phyloP scores from a whole-genome alignment of 2,329 filamentous ascomycete genomes.

The Sordariomycetes sp. region DNA sequence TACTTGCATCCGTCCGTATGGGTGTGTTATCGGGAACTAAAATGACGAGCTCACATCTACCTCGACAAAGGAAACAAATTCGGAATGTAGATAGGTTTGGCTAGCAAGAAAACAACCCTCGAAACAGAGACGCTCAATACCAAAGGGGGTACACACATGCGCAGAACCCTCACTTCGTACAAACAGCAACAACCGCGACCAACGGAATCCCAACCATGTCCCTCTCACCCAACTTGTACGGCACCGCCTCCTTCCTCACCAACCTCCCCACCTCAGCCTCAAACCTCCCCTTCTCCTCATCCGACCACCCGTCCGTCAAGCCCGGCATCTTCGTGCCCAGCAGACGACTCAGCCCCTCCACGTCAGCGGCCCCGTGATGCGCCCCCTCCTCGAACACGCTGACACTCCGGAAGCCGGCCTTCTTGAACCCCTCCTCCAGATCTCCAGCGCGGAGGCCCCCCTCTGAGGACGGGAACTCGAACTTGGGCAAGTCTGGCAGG shows the following conservation, averaged over 20 bases:
- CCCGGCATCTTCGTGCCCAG: constrained; percentile 1
- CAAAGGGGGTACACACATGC: too few species aligned
- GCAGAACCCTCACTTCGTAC: too few species aligned
- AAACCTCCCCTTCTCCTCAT: constrained; percentile 5
- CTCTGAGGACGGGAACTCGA: constrained; percentile 7
- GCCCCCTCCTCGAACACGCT: not conserved
- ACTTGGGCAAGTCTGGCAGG: constrained; percentile 7
- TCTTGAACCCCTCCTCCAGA: constrained; percentile 1
- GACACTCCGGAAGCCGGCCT: constrained; percentile 6
- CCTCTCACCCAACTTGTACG: too few species aligned
- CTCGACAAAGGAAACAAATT: too few species aligned
- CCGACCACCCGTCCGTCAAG: constrained; percentile 4
- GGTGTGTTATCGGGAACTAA: too few species aligned
- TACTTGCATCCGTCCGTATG: too few species aligned
- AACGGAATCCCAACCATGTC: too few species aligned
- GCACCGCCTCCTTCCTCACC: not conserved
- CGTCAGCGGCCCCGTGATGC: constrained; percentile 2
- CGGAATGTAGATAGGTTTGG: too few species aligned
- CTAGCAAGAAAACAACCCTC: too few species aligned
- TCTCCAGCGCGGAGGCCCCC: constrained; percentile 6
- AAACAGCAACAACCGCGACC: too few species aligned
- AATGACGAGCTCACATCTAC: too few species aligned
- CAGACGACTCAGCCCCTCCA: not conserved
- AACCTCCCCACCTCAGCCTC: not conserved
- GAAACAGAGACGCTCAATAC: too few species aligned